Conservation (phyloP, 768 basidiomycete genomes). For the Pulveroboletus sp. region DNA sequence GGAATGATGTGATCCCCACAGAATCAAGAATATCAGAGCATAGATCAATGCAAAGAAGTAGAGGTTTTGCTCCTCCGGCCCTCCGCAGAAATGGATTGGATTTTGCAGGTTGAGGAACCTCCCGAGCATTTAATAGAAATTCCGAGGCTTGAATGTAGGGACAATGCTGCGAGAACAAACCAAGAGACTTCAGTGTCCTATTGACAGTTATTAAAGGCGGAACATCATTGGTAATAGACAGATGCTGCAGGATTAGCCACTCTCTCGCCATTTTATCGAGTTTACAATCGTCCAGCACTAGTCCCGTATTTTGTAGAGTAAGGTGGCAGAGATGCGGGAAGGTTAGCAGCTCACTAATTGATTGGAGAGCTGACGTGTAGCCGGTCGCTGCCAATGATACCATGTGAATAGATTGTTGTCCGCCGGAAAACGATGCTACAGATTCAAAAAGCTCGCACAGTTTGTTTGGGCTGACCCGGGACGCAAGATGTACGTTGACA, state of each 20-base stretch:
- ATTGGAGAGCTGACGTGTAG: slow-evolving; percentile 11
- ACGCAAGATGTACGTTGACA: slow-evolving; percentile 15
- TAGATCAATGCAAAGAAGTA: slow-evolving; percentile 9
- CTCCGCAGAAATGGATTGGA: background rate
- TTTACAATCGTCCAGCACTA: slow-evolving; percentile 11
- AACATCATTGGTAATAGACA: slow-evolving; percentile 14
- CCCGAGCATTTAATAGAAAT: slow-evolving; percentile 17
- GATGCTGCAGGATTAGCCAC: slow-evolving; percentile 17
- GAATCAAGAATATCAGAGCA: slow-evolving; percentile 20
- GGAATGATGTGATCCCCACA: slow-evolving; percentile 12
- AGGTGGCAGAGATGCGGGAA: slow-evolving; percentile 12
- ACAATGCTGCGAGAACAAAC: slow-evolving; percentile 10
- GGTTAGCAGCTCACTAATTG: slow-evolving; percentile 5
- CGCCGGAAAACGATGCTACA: slow-evolving; percentile 5
- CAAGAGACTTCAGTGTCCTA: slow-evolving; percentile 9
- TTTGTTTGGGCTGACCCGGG: slow-evolving; percentile 5
- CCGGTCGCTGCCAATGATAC: slow-evolving; percentile 9
- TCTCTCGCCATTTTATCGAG: slow-evolving; percentile 15
- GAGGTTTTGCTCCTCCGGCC: slow-evolving; percentile 1
- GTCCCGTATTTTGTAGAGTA: slow-evolving; percentile 7
- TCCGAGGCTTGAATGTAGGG: slow-evolving; percentile 14
- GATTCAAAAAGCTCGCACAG: slow-evolving; percentile 4
- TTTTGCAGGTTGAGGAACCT: slow-evolving; percentile 5
- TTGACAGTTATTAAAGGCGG: slow-evolving; percentile 4
- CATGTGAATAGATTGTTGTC: slow-evolving; percentile 3